These are phyloP conservation scores for Russula sp. DNA, from an alignment of 768 basidiomycete genomes.

Conservation along the genomic window DNA sequence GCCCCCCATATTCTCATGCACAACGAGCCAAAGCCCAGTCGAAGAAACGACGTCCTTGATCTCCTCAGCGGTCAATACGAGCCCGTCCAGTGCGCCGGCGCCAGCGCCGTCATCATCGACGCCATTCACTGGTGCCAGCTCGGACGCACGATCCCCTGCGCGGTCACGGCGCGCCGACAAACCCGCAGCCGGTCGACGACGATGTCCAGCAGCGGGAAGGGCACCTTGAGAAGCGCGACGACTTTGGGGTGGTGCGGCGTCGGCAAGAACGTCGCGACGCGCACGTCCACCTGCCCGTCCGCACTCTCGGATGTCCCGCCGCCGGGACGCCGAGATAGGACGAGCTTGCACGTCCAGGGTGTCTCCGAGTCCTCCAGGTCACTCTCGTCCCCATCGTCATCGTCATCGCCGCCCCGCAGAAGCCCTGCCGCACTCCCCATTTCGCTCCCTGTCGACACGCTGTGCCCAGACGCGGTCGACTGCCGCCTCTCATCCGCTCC, in stretches of 20 bases:
- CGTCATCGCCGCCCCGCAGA: constrained; percentile 32
- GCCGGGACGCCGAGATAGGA: constrained; percentile 40
- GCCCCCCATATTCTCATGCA: constrained; percentile 88
- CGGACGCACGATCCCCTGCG: constrained; percentile 30
- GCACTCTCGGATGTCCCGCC: background rate
- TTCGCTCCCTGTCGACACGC: constrained; percentile 16
- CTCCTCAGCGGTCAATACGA: constrained; percentile 79
- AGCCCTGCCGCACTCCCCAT: constrained; percentile 2
- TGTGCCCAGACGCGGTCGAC: constrained; percentile 13
- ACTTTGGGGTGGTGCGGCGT: constrained; percentile 96
- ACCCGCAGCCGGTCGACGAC: constrained; percentile 55
- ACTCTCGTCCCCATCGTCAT: constrained; percentile 67
- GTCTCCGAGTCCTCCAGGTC: constrained; percentile 97
- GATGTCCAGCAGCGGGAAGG: constrained; percentile 80
- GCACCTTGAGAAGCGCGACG: constrained; percentile 84
- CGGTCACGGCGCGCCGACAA: constrained; percentile 40
- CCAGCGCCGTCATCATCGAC: too few relatives aligned
- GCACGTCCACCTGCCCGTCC: constrained; percentile 33
- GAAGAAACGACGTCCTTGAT: constrained; percentile 88
- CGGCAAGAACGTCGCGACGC: constrained; percentile 80
- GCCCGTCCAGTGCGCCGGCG: too few relatives aligned
- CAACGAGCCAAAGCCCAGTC: constrained; percentile 86
- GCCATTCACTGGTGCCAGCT: background rate
- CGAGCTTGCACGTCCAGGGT: constrained; percentile 88
- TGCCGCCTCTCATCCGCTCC: constrained; percentile 10